phyloP scores from a whole-genome alignment of 2,329 filamentous ascomycete species.

The Colletotrichum falcatum region DNA sequence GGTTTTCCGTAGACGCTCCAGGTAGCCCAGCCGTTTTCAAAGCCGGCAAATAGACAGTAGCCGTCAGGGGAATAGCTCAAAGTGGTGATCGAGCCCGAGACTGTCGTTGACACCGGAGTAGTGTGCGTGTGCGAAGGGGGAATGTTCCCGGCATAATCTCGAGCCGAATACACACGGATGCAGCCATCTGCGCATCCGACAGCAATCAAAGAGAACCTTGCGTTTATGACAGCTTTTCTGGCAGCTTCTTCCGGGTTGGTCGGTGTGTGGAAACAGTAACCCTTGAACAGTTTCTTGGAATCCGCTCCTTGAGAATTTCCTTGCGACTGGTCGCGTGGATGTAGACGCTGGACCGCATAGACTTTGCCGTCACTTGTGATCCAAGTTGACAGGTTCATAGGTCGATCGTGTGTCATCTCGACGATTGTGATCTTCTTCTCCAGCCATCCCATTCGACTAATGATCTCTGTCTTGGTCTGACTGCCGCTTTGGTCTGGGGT shows the following conservation, averaged over 20 bases:
- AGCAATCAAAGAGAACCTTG: constrained; percentile 92
- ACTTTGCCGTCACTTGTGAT: constrained; percentile 87
- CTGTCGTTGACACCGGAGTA: constrained; percentile 73
- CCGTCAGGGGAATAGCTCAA: constrained; percentile 93
- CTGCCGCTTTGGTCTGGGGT: constrained; percentile 82
- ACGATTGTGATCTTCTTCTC: constrained; percentile 80
- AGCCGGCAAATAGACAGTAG: constrained; percentile 95
- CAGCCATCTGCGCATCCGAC: constrained; percentile 84
- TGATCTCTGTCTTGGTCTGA: constrained; percentile 90
- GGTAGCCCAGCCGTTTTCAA: constrained; percentile 90
- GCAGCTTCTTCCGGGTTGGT: constrained; percentile 70
- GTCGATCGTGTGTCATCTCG: constrained; percentile 93
- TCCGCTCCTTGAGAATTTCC: constrained; percentile 47
- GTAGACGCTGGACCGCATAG: constrained; percentile 87
- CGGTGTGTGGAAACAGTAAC: constrained; percentile 89
- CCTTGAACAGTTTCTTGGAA: constrained; percentile 80
- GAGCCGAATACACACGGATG: constrained; percentile 90
- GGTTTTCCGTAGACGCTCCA: constrained; percentile 98
- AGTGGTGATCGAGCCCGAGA: constrained; percentile 78
- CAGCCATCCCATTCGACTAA: constrained; percentile 89
- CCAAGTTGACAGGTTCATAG: constrained; percentile 97
- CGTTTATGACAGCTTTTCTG: constrained; percentile 85
- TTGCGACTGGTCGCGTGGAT: constrained; percentile 50
- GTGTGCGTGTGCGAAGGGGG: constrained; percentile 84
- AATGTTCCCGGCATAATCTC: constrained; percentile 94